Evolutionary conservation across 2,329 filamentous ascomycete species (phyloP).

Genomic region (Talaromyces sp.): DNA sequence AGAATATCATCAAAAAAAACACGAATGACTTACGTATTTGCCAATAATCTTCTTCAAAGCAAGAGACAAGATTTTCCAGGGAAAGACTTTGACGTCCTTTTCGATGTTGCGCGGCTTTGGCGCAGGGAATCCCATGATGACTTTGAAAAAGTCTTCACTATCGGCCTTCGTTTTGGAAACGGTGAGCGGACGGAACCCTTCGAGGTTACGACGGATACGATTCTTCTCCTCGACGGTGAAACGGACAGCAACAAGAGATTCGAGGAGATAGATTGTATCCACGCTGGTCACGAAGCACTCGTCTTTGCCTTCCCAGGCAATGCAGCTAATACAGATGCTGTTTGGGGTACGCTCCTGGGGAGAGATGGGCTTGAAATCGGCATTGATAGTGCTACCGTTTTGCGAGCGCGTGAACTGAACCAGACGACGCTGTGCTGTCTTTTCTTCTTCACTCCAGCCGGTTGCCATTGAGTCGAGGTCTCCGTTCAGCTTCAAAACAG

Average conservation of each 20-base stretch:
- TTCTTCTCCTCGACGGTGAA: slow-evolving; percentile 99
- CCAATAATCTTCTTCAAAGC: slow-evolving; percentile 97
- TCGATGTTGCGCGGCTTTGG: slow-evolving; percentile 97
- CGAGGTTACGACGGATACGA: slow-evolving; percentile 87
- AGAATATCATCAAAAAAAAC: background rate
- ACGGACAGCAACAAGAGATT: slow-evolving; percentile 76
- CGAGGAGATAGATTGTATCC: slow-evolving; percentile 91
- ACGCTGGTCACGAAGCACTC: slow-evolving; percentile 95
- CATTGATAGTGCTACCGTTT: slow-evolving; percentile 71
- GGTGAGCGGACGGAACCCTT: slow-evolving; percentile 86
- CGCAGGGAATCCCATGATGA: slow-evolving; percentile 95
- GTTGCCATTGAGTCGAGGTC: slow-evolving; percentile 80
- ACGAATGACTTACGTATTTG: slow-evolving; percentile 67
- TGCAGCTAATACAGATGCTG: slow-evolving; percentile 94
- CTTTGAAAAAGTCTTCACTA: slow-evolving; percentile 96
- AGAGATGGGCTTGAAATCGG: slow-evolving; percentile 72
- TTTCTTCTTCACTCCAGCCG: slow-evolving; percentile 78
- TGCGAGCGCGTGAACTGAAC: slow-evolving; percentile 85
- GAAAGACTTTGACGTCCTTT: slow-evolving; percentile 98
- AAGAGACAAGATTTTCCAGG: slow-evolving; percentile 82
- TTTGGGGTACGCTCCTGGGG: slow-evolving; percentile 73
- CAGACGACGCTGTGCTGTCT: slow-evolving; percentile 70
- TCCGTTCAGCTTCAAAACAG: slow-evolving; percentile 75
- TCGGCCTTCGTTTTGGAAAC: slow-evolving; percentile 90
- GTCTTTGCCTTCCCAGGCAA: slow-evolving; percentile 88